These are phyloP conservation scores for Phialophora expanda DNA, from an alignment of 2,329 filamentous ascomycete genomes.

Conservation along the genomic window DNA sequence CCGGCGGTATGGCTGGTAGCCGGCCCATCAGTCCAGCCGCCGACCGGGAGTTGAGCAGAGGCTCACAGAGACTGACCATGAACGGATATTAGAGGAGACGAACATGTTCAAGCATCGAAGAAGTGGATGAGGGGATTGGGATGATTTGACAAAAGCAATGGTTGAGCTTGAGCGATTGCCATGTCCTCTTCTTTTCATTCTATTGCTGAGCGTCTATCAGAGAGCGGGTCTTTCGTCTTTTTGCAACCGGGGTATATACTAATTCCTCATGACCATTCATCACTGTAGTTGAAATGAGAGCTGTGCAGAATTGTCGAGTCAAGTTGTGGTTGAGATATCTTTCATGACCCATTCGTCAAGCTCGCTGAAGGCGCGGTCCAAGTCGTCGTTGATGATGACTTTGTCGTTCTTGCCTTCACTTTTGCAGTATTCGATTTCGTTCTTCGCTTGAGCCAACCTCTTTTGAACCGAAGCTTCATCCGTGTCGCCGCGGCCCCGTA, in stretches of 20 bases:
- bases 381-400: constrained; percentile 69
- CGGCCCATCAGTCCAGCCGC: constrained; percentile 94
- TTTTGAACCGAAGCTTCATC: constrained; percentile 72
- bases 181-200: constrained; percentile 30
- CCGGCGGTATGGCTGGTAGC: constrained; percentile 72
- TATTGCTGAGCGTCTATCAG: constrained; percentile 37
- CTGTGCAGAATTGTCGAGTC: constrained; percentile 1
- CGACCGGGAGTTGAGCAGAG: constrained; percentile 93
- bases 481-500: constrained; percentile 79
- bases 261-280: constrained; percentile 32
- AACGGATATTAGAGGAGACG: constrained; percentile 77
- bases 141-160: constrained; percentile 32
- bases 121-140: constrained; percentile 16
- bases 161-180: constrained; percentile 31
- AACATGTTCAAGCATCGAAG: constrained; percentile 13
- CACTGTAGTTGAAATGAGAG: constrained; percentile 9
- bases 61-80: constrained; percentile 97
- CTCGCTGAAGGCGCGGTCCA: constrained; percentile 62
- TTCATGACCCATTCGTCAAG: constrained; percentile 59
- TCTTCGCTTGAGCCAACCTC: constrained; percentile 71
- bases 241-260: constrained; percentile 28
- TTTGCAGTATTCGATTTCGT: constrained; percentile 75
- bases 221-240: constrained; percentile 39
- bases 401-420: constrained; percentile 69
- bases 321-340: constrained; percentile 26